phyloP scores from a whole-genome alignment of 805 yeast genomes.

The Clavispora santaluciae region DNA sequence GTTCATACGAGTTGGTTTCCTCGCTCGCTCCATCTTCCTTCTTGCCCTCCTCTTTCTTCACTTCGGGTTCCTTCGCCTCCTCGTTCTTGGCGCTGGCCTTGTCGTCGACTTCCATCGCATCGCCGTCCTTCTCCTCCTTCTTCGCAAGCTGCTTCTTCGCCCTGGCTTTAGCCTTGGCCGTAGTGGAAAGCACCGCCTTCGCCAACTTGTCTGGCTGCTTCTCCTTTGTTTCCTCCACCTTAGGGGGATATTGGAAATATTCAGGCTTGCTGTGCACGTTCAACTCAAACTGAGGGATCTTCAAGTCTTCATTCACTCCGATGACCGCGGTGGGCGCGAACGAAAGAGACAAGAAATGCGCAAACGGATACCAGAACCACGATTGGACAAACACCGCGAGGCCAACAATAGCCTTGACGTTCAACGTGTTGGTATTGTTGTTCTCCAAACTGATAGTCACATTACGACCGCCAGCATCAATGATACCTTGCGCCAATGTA shows the following conservation, averaged over 20 bases:
- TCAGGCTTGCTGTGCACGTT: slow-evolving; percentile 78
- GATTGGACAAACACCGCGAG: slow-evolving; percentile 84
- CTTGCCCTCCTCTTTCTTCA: slow-evolving; percentile 8
- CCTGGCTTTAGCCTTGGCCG: slow-evolving; percentile 90
- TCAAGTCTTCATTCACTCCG: slow-evolving; percentile 80
- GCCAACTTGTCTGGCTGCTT: slow-evolving; percentile 85
- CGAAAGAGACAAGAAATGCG: slow-evolving; percentile 88
- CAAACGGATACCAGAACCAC: slow-evolving; percentile 98
- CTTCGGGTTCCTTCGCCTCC: slow-evolving; percentile 13
- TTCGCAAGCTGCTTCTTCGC: slow-evolving; percentile 61
- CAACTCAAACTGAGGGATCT: slow-evolving; percentile 77
- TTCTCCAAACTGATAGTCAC: slow-evolving; percentile 92
- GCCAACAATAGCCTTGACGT: slow-evolving; percentile 89
- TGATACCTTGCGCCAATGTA: slow-evolving; percentile 92
- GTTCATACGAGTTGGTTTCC: slow-evolving; percentile 20
- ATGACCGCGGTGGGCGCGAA: slow-evolving; percentile 88
- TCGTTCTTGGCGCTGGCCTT: slow-evolving; percentile 7
- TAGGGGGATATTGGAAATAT: slow-evolving; percentile 85
- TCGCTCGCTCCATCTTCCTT: slow-evolving; percentile 18
- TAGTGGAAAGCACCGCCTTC: slow-evolving; percentile 91
- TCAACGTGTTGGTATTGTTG: slow-evolving; percentile 81
- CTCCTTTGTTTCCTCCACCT: slow-evolving; percentile 69
- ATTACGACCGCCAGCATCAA: slow-evolving; percentile 98
- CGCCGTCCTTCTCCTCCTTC: slow-evolving; percentile 45
- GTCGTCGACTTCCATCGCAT: slow-evolving; percentile 41